Evolutionary conservation across 176 grass and related monocot species (phyloP), one percentile per base, ranked within the genome.

Genomic region (Phragmites australis): DNA sequence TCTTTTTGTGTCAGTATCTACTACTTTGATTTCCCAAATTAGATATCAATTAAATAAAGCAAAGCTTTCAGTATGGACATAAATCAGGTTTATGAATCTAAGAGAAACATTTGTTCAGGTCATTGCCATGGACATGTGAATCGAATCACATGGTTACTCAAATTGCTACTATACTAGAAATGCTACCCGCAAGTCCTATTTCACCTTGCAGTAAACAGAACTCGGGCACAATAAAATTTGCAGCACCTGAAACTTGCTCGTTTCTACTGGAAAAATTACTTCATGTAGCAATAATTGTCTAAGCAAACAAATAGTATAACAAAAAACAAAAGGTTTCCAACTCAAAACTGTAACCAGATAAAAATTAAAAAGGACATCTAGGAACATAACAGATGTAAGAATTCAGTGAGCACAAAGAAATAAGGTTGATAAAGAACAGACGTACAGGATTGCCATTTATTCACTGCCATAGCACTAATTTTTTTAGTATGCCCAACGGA

Each of bases 371-470:
- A 67, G 51, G 21, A 42, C 7, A 54, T 29, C 47, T n/a, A 50
- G 13, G 73, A 65, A 54, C 26, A 88, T 15, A 44, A 75, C 9
- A n/a, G 41, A 45, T 68, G 59, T 41, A 65, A 49, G 19, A 78
- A 37, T 17, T 54, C 47, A 82, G 48, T 31, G 49, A 16, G 51
- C 39, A 66, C 43, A 68, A 48, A 76, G 9, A 80, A 70, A 60
- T 50, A 76, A 72, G 68, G 29, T 51, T 41, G 19, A 74, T 45
- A 37, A 66, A 50, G 72, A 91, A 30, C 73, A 80, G 31, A 77
- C 87, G 21, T 93, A 97, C 95, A 97, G 21, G 95, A 97, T 75
- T 97, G 95, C 95, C 95, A 97, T 75, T 83, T 94, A 84, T 97
- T 97, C 75, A 97, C 95, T 40, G 92, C 87, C 95, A 97, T 97